Evolutionary conservation across 352 stramenopile genomes (phyloP), one percentile per base, ranked within the genome.

Genomic region (Globisporangium carolinianum): DNA sequence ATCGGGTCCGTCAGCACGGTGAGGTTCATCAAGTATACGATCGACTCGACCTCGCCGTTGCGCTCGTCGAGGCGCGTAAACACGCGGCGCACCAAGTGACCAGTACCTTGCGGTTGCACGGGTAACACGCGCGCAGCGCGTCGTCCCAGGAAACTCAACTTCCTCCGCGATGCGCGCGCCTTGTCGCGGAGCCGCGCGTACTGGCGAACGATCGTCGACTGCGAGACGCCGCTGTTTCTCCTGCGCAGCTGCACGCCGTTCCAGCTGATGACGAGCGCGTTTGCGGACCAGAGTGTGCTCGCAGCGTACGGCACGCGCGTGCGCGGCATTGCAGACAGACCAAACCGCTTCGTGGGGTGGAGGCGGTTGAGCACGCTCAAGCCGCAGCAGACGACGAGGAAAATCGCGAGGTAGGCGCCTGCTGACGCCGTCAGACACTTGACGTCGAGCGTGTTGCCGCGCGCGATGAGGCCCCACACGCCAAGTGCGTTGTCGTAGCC

Each of bases 11-110:
- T 60, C 52, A 64, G 53, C 51, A 51, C 46, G 1, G 52, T 35
- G 3, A 64, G 7, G n/a, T 64, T 60, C 52, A 55, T 64, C 45
- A 64, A 41, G 45, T 46, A 54, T 9, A 64, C 17, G 12, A 59
- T 42, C 8, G 58, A 58, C 53, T 64, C 39, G 3, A 39, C 12
- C 24, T 59, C 52, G 12, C 18, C 6, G 36, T 9, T 41, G 6
- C 55, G 47, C 15, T 46, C 17, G 18, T 37, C 36, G 42, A 52
- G 15, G 24, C 11, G 35, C 14, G 37, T 17, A 36, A 52, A 11
- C n/a, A 14, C 53, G 50, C 38, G n/a, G 6, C 39, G 39, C 8
- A 43, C 8, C 39, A 43, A 43, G 5, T 11, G 39, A 43, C 39
- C 39, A 43, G 39, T 43, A 8, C 11, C 39, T 43, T 43, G 41